phyloP scores from a whole-genome alignment of 208 protist species.

The Entamoeba moshkovskii region DNA sequence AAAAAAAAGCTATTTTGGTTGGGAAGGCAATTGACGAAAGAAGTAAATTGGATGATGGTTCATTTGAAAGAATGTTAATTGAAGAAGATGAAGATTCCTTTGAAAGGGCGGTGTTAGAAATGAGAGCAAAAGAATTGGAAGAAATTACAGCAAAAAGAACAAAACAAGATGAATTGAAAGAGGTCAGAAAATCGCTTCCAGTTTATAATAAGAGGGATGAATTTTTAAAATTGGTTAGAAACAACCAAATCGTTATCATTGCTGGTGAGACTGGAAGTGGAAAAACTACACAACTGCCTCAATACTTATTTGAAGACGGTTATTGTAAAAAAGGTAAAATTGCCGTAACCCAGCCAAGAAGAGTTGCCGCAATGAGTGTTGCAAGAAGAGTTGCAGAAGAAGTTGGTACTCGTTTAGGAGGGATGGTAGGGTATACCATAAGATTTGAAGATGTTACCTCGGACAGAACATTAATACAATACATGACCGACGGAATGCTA shows the following conservation, averaged over 20 bases:
- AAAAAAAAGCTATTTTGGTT: background rate
- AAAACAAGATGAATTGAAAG: background rate
- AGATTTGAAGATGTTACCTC: constrained; percentile 67
- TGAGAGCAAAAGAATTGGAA: background rate
- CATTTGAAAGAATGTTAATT: background rate
- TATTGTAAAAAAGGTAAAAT: constrained; percentile 45
- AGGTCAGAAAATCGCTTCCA: background rate
- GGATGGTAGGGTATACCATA: constrained; percentile 64
- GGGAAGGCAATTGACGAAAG: background rate
- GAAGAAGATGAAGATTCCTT: background rate
- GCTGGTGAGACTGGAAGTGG: constrained; percentile 54
- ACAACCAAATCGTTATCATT: constrained; percentile 31
- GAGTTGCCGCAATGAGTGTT: constrained; percentile 93
- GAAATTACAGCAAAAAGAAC: background rate
- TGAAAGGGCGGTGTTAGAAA: background rate
- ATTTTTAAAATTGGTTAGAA: constrained; percentile 9
- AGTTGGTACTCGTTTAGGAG: constrained; percentile 53
- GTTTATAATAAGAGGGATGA: background rate
- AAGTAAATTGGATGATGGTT: background rate
- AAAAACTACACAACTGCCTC: constrained; percentile 75
- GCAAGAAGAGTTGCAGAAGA: constrained; percentile 82
- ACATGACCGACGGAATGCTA: constrained; percentile 34
- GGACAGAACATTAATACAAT: constrained; percentile 31
- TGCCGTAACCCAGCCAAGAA: constrained; percentile 85
- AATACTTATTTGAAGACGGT: constrained; percentile 68